These are phyloP conservation scores for Curvularia spicifera DNA, from an alignment of 2,329 filamentous ascomycete genomes.

Conservation along the genomic window DNA sequence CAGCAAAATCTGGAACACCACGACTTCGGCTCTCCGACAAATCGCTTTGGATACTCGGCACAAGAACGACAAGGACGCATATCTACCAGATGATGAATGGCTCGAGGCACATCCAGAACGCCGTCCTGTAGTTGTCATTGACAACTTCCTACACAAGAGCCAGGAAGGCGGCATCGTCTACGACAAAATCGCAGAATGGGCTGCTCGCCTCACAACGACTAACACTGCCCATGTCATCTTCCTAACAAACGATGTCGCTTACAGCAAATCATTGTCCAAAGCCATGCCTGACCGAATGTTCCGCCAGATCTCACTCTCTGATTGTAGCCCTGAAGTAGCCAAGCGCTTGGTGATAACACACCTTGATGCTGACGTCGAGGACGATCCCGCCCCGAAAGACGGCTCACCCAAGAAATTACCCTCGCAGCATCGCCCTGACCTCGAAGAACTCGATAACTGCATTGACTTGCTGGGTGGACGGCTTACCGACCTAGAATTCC, in stretches of 20 bases:
- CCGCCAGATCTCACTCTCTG: constrained; percentile 81
- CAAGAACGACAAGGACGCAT: constrained; percentile 75
- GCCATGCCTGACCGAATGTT: constrained; percentile 91
- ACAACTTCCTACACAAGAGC: constrained; percentile 86
- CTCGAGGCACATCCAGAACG: constrained; percentile 87
- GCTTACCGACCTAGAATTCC: constrained; percentile 92
- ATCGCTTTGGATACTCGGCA: constrained; percentile 74
- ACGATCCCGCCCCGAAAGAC: constrained; percentile 49
- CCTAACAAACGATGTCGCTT: constrained; percentile 86
- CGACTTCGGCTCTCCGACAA: constrained; percentile 76
- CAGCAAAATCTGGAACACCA: constrained; percentile 86
- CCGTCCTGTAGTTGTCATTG: constrained; percentile 83
- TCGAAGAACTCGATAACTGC: constrained; percentile 77
- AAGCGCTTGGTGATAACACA: constrained; percentile 90
- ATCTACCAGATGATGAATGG: constrained; percentile 81
- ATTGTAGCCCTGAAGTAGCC: constrained; percentile 81
- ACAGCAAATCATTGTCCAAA: constrained; percentile 84
- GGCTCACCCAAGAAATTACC: constrained; percentile 52
- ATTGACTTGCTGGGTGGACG: constrained; percentile 86
- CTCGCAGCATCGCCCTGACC: constrained; percentile 60
- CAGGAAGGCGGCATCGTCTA: constrained; percentile 57
- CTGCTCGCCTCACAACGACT: constrained; percentile 79
- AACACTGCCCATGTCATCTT: constrained; percentile 96
- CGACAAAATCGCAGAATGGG: constrained; percentile 76
- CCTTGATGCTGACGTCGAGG: constrained; percentile 62